Evolutionary conservation across 1,284 basidiomycete species (phyloP).

Genomic region (Peniophora sp.): DNA sequence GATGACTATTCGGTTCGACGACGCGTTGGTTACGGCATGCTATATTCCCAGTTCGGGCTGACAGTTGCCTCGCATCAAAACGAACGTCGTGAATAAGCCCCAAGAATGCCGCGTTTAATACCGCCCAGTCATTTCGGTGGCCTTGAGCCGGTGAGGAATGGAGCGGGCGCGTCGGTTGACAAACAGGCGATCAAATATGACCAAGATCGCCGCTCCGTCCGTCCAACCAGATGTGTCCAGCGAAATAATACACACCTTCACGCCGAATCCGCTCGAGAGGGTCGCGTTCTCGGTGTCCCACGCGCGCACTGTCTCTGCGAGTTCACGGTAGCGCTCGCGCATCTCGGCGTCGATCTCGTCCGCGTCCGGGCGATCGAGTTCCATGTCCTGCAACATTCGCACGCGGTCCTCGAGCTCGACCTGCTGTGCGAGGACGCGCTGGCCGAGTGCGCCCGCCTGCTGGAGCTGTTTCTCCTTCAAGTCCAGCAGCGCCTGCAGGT

Average conservation of each 20-base stretch:
- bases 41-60: too few species aligned
- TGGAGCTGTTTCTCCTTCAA: constrained; percentile 86
- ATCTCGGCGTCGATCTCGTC: constrained; percentile 63
- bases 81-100: too few species aligned
- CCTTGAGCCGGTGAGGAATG: too few species aligned
- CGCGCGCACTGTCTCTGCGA: constrained; percentile 65
- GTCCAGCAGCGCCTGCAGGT: constrained; percentile 77
- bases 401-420: constrained; percentile 87
- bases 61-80: too few species aligned
- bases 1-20: too few species aligned
- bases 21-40: too few species aligned
- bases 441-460: constrained; percentile 83
- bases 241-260: constrained; percentile 62
- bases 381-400: constrained; percentile 65
- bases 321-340: constrained; percentile 64
- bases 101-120: too few species aligned
- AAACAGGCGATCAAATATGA: too few species aligned
- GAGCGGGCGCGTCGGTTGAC: too few species aligned
- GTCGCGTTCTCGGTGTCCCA: constrained; percentile 85
- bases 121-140: too few species aligned
- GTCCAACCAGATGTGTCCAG: constrained; percentile 28
- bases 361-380: constrained; percentile 45
- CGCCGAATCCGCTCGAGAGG: constrained; percentile 64
- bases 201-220: constrained; percentile 13
- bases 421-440: constrained; percentile 85